Percentiles rank a stretch among this genome's conserved stretches.
phyloP scores from a whole-genome alignment of 495 filamentous ascomycete species.

The Rhypophila decipiens region DNA sequence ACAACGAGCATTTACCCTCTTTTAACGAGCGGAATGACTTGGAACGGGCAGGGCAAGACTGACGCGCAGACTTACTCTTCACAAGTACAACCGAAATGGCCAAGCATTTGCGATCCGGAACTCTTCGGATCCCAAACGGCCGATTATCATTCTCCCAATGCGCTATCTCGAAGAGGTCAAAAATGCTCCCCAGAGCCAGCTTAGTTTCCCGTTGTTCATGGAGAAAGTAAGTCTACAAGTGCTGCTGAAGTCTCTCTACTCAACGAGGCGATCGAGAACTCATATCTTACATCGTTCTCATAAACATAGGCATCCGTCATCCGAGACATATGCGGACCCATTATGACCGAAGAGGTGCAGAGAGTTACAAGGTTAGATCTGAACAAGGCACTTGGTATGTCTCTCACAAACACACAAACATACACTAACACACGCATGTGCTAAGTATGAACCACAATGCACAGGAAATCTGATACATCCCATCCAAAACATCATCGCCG shows the following conservation, averaged over 20 bases:
- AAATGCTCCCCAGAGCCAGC: not conserved
- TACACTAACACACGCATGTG: not conserved
- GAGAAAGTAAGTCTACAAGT: not conserved
- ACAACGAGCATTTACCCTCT: not conserved
- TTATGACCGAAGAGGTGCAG: not conserved
- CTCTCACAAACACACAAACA: too few relatives aligned
- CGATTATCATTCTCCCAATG: not conserved
- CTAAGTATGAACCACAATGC: not conserved
- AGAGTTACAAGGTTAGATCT: not conserved
- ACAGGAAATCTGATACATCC: constrained; percentile 1
- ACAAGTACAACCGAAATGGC: not conserved
- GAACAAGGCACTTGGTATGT: not conserved
- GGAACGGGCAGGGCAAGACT: not conserved
- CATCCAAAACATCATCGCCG: not conserved
- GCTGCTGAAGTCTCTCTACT: not conserved
- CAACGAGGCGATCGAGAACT: not conserved
- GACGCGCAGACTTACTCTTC: too few relatives aligned
- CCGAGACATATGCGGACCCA: not conserved
- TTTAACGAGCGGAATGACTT: not conserved
- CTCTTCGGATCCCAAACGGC: not conserved
- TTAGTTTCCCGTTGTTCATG: constrained; percentile 1
- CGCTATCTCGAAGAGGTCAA: constrained; percentile 2
- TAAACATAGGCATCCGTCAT: not conserved
- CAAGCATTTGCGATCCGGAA: not conserved
- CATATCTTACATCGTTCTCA: too few relatives aligned